phyloP scores from a whole-genome alignment of 768 basidiomycete genomes.

The Cyclocybe cylindracea region DNA sequence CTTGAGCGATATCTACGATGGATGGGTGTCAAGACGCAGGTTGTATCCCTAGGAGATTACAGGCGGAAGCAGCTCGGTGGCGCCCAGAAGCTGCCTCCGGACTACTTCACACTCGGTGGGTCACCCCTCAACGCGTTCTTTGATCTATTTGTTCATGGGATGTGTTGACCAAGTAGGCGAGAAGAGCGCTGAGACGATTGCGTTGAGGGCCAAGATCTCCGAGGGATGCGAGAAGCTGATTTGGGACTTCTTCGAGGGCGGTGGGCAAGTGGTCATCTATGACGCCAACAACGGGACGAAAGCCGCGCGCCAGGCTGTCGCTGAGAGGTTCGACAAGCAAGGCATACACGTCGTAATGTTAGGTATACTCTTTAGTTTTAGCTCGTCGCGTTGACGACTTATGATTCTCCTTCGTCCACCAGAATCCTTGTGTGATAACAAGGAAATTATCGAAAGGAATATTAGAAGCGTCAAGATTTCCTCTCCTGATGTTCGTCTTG shows the following conservation, averaged over 20 bases:
- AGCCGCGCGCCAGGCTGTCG: conserved; percentile 64
- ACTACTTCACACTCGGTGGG: conserved; percentile 88
- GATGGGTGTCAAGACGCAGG: conserved; percentile 96
- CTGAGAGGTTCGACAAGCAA: conserved; percentile 81
- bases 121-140: background rate
- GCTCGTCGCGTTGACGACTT: background rate
- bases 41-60: conserved; percentile 95
- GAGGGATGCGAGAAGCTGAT: conserved; percentile 88
- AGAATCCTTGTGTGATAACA: conserved; percentile 93
- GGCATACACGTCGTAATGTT: conserved; percentile 94
- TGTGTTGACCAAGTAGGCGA: conserved; percentile 47
- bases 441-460: conserved; percentile 91
- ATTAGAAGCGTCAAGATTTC: conserved; percentile 98
- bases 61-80: conserved; percentile 87
- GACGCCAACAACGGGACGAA: conserved; percentile 94
- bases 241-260: conserved; percentile 80
- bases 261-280: conserved; percentile 97
- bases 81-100: conserved; percentile 82
- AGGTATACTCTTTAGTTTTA: conserved; percentile 48
- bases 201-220: conserved; percentile 71
- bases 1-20: conserved; percentile 97
- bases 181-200: conserved; percentile 80
- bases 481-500: conserved; percentile 83
- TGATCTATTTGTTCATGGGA: too few species aligned
- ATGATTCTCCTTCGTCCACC: background rate